phyloP scores from a whole-genome alignment of 129 eudicot genomes.

The Helianthus tuberosus region DNA sequence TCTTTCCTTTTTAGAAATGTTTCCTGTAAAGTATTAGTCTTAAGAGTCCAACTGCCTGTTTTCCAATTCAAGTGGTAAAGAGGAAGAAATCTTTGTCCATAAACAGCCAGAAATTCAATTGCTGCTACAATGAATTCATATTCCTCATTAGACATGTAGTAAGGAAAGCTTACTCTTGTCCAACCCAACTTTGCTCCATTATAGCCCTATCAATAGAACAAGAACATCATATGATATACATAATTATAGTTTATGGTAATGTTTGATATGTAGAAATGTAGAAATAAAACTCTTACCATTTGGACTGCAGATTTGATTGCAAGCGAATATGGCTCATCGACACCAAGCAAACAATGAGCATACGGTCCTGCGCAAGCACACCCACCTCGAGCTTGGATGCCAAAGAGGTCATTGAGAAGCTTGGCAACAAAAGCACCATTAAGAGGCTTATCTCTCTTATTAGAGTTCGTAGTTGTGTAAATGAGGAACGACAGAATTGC shows the following conservation, averaged over 20 bases:
- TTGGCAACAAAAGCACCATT: constrained; percentile 82
- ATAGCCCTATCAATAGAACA: constrained; percentile 51
- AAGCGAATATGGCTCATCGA: constrained; percentile 51
- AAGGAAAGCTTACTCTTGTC: constrained; percentile 85
- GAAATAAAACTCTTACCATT: constrained; percentile 39
- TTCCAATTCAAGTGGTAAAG: constrained; percentile 65
- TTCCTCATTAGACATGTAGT: constrained; percentile 75
- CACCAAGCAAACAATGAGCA: constrained; percentile 62
- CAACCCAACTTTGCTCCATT: constrained; percentile 75
- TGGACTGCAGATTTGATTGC: constrained; percentile 56
- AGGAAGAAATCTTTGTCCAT: constrained; percentile 75
- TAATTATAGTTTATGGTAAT: not conserved
- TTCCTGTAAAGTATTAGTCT: constrained; percentile 24
- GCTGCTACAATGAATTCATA: constrained; percentile 63
- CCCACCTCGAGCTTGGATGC: constrained; percentile 94
- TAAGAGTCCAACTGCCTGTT: constrained; percentile 65
- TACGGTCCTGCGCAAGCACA: constrained; percentile 98
- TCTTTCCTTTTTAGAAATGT: constrained; percentile 7
- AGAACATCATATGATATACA: not conserved
- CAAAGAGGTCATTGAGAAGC: constrained; percentile 84
- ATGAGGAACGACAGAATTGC: constrained; percentile 70
- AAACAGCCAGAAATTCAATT: constrained; percentile 55
- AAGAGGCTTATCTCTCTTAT: constrained; percentile 55
- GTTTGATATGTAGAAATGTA: not conserved
- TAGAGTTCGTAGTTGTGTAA: constrained; percentile 34